phyloP scores from a whole-genome alignment of 139 green algal species.

The Picochlorum sp. region DNA sequence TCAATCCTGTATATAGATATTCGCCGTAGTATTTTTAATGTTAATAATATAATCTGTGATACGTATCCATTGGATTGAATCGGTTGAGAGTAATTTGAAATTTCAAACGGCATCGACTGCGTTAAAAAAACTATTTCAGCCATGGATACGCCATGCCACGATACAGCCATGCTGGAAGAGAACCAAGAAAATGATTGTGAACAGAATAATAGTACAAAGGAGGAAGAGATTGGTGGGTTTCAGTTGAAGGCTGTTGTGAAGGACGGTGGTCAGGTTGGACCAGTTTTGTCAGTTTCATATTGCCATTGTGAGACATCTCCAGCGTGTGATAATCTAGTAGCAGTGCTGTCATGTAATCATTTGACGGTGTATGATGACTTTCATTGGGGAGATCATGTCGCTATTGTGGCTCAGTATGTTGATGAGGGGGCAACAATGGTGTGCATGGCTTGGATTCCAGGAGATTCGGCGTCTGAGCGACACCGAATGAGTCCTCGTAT shows the following conservation, averaged over 20 bases:
- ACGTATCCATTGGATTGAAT: no score
- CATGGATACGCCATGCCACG: no score
- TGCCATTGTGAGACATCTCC: background rate
- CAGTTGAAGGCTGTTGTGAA: slow-evolving; percentile 3
- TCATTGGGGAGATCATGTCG: slow-evolving; percentile 59
- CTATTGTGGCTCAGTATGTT: slow-evolving; percentile 51
- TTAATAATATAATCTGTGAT: no score
- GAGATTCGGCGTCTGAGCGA: slow-evolving; percentile 5
- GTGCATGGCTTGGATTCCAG: slow-evolving; percentile 32
- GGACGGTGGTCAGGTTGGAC: background rate
- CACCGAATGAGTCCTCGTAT: slow-evolving; percentile 48
- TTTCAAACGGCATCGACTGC: no score
- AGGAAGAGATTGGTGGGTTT: background rate
- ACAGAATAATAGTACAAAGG: background rate
- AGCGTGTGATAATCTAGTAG: slow-evolving; percentile 41
- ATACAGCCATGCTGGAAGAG: no score
- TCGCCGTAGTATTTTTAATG: no score
- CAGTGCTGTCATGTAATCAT: slow-evolving; percentile 50
- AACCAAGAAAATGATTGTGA: no score
- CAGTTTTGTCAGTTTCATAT: background rate
- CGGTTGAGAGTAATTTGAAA: no score
- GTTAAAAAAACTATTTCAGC: no score
- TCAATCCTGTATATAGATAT: no score
- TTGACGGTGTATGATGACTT: slow-evolving; percentile 59
- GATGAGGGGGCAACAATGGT: slow-evolving; percentile 42